Evolutionary conservation across 2,329 filamentous ascomycete genomes (phyloP).

Genomic region (Aspergillus sp.): DNA sequence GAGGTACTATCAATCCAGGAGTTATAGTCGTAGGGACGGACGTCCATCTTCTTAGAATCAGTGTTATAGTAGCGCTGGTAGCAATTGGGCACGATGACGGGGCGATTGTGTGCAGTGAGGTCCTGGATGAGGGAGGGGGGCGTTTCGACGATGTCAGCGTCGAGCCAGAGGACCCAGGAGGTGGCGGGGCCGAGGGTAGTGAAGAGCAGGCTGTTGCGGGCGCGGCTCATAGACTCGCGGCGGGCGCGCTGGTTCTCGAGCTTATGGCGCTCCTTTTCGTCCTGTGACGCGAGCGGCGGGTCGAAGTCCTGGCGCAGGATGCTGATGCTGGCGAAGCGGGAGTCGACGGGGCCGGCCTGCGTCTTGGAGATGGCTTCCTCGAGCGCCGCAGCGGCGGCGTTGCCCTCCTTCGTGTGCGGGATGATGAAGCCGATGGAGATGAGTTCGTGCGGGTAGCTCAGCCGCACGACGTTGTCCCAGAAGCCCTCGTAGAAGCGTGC

Average conservation of each 20-base stretch:
- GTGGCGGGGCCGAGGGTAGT: slow-evolving; percentile 88
- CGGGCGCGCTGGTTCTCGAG: slow-evolving; percentile 83
- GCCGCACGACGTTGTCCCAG: slow-evolving; percentile 85
- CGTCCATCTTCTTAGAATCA: slow-evolving; percentile 65
- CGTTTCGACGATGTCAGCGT: slow-evolving; percentile 87
- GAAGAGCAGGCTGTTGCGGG: slow-evolving; percentile 90
- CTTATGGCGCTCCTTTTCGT: slow-evolving; percentile 87
- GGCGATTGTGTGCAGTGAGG: slow-evolving; percentile 78
- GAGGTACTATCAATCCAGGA: slow-evolving; percentile 90
- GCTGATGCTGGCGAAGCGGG: slow-evolving; percentile 87
- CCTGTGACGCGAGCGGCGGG: slow-evolving; percentile 72
- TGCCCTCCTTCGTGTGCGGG: slow-evolving; percentile 88
- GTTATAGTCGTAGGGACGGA: slow-evolving; percentile 94
- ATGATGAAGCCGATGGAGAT: slow-evolving; percentile 96
- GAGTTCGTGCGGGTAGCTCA: slow-evolving; percentile 88
- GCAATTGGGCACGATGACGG: slow-evolving; percentile 94
- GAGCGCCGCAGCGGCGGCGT: slow-evolving; percentile 75
- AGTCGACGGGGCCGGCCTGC: slow-evolving; percentile 74
- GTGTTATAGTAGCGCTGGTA: slow-evolving; percentile 82
- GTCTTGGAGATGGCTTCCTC: slow-evolving; percentile 83
- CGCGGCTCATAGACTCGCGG: slow-evolving; percentile 85
- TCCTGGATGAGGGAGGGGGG: slow-evolving; percentile 85
- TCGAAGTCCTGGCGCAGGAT: slow-evolving; percentile 96
- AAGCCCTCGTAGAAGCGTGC: slow-evolving; percentile 90
- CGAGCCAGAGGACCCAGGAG: slow-evolving; percentile 96